phyloP scores from a whole-genome alignment of 192 early-diverging fungal species.

The Gigaspora rosea region DNA sequence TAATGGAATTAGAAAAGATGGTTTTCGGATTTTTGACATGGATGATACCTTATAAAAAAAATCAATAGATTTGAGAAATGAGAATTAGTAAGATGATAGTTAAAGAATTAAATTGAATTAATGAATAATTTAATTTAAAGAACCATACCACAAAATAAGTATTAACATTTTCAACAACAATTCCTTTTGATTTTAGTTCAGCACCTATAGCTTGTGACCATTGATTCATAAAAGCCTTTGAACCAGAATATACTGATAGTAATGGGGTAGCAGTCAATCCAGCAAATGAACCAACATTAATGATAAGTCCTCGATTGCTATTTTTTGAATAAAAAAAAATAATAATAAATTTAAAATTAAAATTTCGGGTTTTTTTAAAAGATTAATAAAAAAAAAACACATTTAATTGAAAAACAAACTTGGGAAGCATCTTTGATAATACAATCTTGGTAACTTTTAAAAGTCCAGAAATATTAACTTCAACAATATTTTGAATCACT shows the following conservation, averaged over 20 bases:
- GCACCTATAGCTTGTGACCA: constrained; percentile 89
- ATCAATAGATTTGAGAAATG: not conserved
- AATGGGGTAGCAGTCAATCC: constrained; percentile 82
- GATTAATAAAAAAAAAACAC: constrained; percentile 3
- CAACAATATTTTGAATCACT: constrained; percentile 71
- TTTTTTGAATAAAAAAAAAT: constrained; percentile 20
- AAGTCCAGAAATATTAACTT: constrained; percentile 85
- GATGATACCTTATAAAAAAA: constrained; percentile 52
- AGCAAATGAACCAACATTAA: constrained; percentile 92
- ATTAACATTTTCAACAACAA: constrained; percentile 90
- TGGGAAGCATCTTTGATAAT: constrained; percentile 76
- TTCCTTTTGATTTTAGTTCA: constrained; percentile 68
- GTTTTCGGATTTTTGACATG: constrained; percentile 90
- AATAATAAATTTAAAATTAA: not conserved
- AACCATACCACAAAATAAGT: constrained; percentile 86
- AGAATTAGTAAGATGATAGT: not conserved
- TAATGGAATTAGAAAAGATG: constrained; percentile 79
- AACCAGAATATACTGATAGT: constrained; percentile 88
- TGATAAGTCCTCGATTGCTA: constrained; percentile 77
- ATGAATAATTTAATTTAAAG: too few relatives aligned
- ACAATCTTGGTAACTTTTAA: constrained; percentile 80
- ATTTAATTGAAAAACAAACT: constrained; percentile 34
- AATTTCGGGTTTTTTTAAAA: too few relatives aligned
- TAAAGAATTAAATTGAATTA: constrained; percentile 1
- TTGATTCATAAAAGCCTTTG: constrained; percentile 88